Base-by-base conservation (phyloP, 202 grass and related monocot genomes). In the Panicum hallii region DNA sequence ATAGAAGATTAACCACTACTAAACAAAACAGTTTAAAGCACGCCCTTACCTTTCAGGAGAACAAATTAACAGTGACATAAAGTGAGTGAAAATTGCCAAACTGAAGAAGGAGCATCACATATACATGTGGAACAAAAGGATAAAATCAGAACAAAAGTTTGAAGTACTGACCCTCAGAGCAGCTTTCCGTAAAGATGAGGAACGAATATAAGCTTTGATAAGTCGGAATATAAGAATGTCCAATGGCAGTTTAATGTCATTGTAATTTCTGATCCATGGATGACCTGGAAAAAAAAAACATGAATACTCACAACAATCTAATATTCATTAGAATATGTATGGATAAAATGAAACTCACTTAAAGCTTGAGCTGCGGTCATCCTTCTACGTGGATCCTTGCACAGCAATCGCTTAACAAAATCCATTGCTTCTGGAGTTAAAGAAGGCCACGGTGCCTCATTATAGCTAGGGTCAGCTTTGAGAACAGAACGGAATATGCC, bases 221-320 rank as follows among this genome's bases (percentile, higher is more conserved):
- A 90, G 90, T 80, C 88, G 72, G 62, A 95, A 92, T 89, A 92
- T 89, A 87, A 90, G 88, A 38, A 92, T 82, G 71, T 95, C 93
- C 47, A 92, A 72, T 43, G 90, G 90, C 69, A 92, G 74, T 38
- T 92, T 92, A 66, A 95, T 80, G 48, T 92, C 90, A 73, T 82
- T 95, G 75, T 87, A 89, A 87, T 95, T 95, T 88, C 93, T 95
- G 85, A 92, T 95, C 93, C 93, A 95, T n/a, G 93, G 90, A 75
- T 95, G 93, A 68, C 93, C 93, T 95, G 83, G 55, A 89, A 56
- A 89, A 38, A 30, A n/a, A 53, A 71, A 55, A 77, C 47, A 87
- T 13, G 20, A 12, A 62, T 48, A 62, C 57, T 78, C 68, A 90
- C 11, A 79, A 77, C 14, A 34, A 83, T 26, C 47, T 22, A 89